Base-by-base conservation (phyloP, 805 yeast genomes). In the Hanseniaspora valbyensis region DNA sequence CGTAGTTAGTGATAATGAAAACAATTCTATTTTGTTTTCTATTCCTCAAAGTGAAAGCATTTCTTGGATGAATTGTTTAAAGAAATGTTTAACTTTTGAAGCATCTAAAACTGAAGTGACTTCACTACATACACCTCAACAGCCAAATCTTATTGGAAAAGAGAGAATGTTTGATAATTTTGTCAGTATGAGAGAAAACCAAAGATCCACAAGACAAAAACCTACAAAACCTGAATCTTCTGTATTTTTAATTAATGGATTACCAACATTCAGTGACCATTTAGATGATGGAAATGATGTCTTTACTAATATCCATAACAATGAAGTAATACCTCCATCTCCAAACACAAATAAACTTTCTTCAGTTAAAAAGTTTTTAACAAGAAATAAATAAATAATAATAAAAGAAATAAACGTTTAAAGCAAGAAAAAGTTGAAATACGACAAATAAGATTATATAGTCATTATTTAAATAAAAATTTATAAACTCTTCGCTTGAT, bases 1-100 rank as follows among this genome's bases (percentile, higher is more conserved):
- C 66, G 81, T 79, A 0, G 21, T 48, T n/a, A 33, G 25, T 26
- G 51, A 48, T 16, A 5, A 72, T 81, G 30, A 73, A 72, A 53
- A 77, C 85, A 0, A n/a, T 68, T 64, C 26, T 68, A 75, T 13
- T 74, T 80, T 56, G 69, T 75, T 3, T 75, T 79, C 60, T 80
- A 78, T 56, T 77, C 74, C 10, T 75, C 75, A 37, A 73, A 70
- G 50, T 62, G 60, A 36, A 81, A 67, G 77, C 0, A 64, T 70
- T 13, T 59, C 66, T 18, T 83, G 90, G 90, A 74, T 84, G 1
- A 71, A 69, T 33, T 61, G 33, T 16, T 29, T 56, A 16, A 39
- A 46, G 6, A 54, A 52, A 16, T 43, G 44, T 13, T 37, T 26
- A 37, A 42, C 52, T 22, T 41, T 46, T 19, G 49, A 30, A 29